Evolutionary conservation across 202 grass and related monocot genomes (phyloP), one percentile per base, ranked within the genome.

Genomic region (Hordeum pubiflorum): DNA sequence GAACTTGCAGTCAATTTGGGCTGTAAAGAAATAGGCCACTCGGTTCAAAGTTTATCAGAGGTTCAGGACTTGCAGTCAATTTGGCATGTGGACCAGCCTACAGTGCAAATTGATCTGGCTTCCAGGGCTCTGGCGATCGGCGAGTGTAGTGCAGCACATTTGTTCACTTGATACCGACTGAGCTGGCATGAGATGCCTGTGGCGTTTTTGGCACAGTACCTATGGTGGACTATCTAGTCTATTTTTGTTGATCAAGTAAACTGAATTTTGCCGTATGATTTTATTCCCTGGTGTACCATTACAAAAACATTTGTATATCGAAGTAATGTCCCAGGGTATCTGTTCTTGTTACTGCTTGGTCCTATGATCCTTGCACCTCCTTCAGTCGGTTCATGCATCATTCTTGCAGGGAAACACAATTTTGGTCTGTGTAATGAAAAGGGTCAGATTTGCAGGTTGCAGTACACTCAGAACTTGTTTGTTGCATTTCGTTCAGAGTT

Each of bases 11-110:
- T 33, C n/a, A 24, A 41, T 72, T 40, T 43, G 10, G 34, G 36
- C 26, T 9, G 10, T 20, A 79, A 84, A 73, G 57, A 91, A 87
- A 72, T 85, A 77, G 44, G 9, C 13, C 33, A 3, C 17, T 58
- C 7, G 38, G 7, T 41, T 17, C 18, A 17, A 8, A 3, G 18
- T 31, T 52, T 8, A 12, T 43, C 27, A 48, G 24, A 58, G 44
- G 8, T 50, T 17, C 23, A 36, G 37, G 58, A 52, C 13, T 44
- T 22, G 27, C 58, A 71, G 20, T 38, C 15, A 31, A 58, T 66
- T 44, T 38, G 12, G 38, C 40, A 22, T 11, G 14, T 23, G 21
- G 17, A 27, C 33, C 37, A 66, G 46, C 17, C 29, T 65, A 37
- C n/a, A 38, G 15, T 66, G 48, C 54, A 70, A 75, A 54, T 80